A percentile compares a stretch with the other conserved stretches of the same genome.
phyloP scores from a whole-genome alignment of 495 filamentous ascomycete genomes.

The Collariella sp. region DNA sequence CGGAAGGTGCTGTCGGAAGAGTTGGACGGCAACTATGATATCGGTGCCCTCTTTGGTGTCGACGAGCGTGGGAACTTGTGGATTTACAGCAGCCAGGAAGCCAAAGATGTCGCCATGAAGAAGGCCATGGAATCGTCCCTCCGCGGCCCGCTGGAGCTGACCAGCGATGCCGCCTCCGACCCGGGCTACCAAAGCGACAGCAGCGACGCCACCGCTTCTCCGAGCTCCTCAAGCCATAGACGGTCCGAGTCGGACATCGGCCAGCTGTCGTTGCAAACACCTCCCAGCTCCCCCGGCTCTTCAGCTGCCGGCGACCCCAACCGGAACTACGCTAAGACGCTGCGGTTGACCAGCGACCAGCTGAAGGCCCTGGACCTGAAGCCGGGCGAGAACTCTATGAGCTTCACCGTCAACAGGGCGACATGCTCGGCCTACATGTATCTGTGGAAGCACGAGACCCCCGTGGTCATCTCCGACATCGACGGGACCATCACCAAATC shows the following conservation, averaged over 20 bases:
- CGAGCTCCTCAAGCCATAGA: constrained; percentile 31
- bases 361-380: constrained; percentile 79
- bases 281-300: constrained; percentile 65
- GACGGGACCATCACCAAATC: constrained; percentile 99
- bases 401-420: constrained; percentile 91
- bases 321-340: constrained; percentile 89
- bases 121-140: constrained; percentile 36
- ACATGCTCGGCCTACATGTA: constrained; percentile 90
- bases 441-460: constrained; percentile 78
- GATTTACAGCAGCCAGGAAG: constrained; percentile 97
- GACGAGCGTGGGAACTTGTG: constrained; percentile 94
- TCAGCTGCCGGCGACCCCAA: constrained; percentile 55
- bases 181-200: constrained; percentile 87
- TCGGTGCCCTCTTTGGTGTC: constrained; percentile 87
- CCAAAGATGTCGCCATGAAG: constrained; percentile 65
- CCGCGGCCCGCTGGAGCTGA: constrained; percentile 40
- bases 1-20: constrained; percentile 95
- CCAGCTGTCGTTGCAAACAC: constrained; percentile 58
- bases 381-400: constrained; percentile 79
- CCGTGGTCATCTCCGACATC: constrained; percentile 96
- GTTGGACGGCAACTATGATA: constrained; percentile 89
- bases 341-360: constrained; percentile 93
- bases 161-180: constrained; percentile 75
- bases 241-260: constrained; percentile 62
- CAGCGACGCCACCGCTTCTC: constrained; percentile 32